Evolutionary conservation across 176 grass and related monocot species (phyloP), one percentile per base, ranked within the genome.

Genomic region (Oryza glaberrima): DNA sequence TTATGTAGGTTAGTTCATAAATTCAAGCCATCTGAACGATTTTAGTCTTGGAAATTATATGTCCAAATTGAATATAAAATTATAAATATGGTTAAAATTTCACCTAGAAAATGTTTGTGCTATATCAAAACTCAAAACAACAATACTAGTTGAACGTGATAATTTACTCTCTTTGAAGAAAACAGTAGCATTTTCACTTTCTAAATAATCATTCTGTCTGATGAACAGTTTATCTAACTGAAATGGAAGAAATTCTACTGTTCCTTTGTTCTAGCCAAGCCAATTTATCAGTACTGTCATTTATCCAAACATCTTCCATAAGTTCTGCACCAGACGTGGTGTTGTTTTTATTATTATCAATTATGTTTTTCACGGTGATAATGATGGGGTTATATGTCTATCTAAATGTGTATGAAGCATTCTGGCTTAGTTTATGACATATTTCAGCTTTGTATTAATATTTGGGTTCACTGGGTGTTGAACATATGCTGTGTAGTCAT

Each of bases 341-440:
- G 17, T 60, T 60, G 56, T 60, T 60, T 60, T 60, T 60, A 60
- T 22, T 60, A 60, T 9, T n/a, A n/a, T 60, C 56, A 60, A 60
- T 9, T 60, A 8, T 3, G 56, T 60, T 60, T 60, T 22, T 60
- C 19, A 60, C 8, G 1, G 19, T 60, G 7, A 56, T 19, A 56
- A 19, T 5, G 16, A 19, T 60, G 56, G 51, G 51, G 7, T 56
- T 60, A n/a, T 60, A 60, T 60, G 56, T 8, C 17, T 58, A 20
- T 17, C 52, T 58, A 20, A 19, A 58, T 19, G 19, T 26, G 35
- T 79, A 47, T 49, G 67, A 25, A 70, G 10, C 17, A 54, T 52
- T 40, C 26, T 6, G 10, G 7, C 46, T 80, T 68, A n/a, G 28
- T 80, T 78, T 69, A 49, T 52, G 44, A 25, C 47, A 80, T 36